Evolutionary conservation across 371 early-diverging fungal genomes (phyloP).

Genomic region (Blyttiomyces sp.): DNA sequence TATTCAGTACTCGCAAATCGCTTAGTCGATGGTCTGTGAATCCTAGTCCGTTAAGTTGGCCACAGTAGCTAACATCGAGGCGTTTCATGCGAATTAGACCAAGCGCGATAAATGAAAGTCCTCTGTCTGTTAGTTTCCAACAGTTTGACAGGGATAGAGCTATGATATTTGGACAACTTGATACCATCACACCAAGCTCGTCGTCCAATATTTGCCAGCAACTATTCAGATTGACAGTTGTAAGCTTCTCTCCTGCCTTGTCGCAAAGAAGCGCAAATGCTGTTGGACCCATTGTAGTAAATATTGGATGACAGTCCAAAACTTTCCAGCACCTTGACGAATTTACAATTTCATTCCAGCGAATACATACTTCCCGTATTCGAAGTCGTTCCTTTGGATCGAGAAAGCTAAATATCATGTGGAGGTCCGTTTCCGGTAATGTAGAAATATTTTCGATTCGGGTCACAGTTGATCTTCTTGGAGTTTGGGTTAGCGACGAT

Average conservation of each 20-base stretch:
- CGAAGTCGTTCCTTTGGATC: slow-evolving; percentile 19
- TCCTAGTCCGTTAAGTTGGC: slow-evolving; percentile 38
- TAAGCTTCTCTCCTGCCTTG: slow-evolving; percentile 22
- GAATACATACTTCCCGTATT: slow-evolving; percentile 26
- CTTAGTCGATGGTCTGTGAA: slow-evolving; percentile 37
- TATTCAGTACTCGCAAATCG: slow-evolving; percentile 22
- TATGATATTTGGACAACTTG: slow-evolving; percentile 31
- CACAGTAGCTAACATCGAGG: slow-evolving; percentile 44
- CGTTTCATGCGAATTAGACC: slow-evolving; percentile 14
- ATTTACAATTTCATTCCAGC: slow-evolving; percentile 28
- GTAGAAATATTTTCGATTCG: too few relatives aligned
- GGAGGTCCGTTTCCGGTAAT: slow-evolving; percentile 11
- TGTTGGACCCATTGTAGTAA: slow-evolving; percentile 16
- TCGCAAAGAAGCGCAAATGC: slow-evolving; percentile 13
- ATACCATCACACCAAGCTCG: slow-evolving; percentile 24
- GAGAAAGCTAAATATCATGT: too few relatives aligned
- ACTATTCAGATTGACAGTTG: slow-evolving; percentile 24
- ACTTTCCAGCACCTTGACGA: slow-evolving; percentile 28
- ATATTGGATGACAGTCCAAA: slow-evolving; percentile 26
- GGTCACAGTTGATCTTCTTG: neutral
- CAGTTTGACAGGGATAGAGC: slow-evolving; percentile 39
- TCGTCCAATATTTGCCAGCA: slow-evolving; percentile 42
- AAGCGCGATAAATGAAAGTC: slow-evolving; percentile 25
- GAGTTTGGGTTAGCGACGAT: neutral
- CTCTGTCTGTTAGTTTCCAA: slow-evolving; percentile 47